Base-by-base conservation (phyloP, 108 stramenopile genomes). In the Skeletonema costatum region DNA sequence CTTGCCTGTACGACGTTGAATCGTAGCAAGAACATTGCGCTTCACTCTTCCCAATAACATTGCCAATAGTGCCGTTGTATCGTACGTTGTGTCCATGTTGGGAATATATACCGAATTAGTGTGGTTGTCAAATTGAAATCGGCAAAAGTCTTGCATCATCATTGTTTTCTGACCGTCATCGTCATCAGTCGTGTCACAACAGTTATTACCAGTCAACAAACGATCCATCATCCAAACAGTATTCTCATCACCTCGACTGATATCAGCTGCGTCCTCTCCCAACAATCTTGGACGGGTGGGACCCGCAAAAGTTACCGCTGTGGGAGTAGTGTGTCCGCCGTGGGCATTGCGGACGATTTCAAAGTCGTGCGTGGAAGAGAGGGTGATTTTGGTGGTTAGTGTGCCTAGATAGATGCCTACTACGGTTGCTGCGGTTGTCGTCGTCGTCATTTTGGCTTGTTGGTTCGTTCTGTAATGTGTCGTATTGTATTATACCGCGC, bases 371-470 rank as follows among this genome's bases (percentile, higher is more conserved):
- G 21, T 29, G 10, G 58, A 35, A 16, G 77, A 82, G 48, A 80
- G 44, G 14, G 76, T 71, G 32, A 80, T 50, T 66, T 87, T 87
- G 65, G 87, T 83, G n/a, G 78, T 63, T 36, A 70, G 76, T 46
- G 75, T n/a, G 67, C 87, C 87, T 36, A 87, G 59, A 39, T 87
- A 84, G 41, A 88, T 58, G 21, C 87, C 87, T 19, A 86, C 87
- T 17, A 70, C 16, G 41, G 62, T 32, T 30, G 62, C 5, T 36
- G 50, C 4, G 25, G 25, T 25, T 25, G 25, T n/a, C 25, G 25
- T 25, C 0, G 25, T 46, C 1, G 50, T 19, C 17, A n/a, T n/a
- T n/a, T 50, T 11, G 10, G 39, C 10, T 12, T 41, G 11, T 41
- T 12, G 39, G n/a, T n/a, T 11, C 12, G 9, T 12, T 41, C 0